Percentiles rank a stretch among this genome's conserved stretches.
phyloP scores from a whole-genome alignment of 1,139 yeast species.

The Suhomyces maxii region DNA sequence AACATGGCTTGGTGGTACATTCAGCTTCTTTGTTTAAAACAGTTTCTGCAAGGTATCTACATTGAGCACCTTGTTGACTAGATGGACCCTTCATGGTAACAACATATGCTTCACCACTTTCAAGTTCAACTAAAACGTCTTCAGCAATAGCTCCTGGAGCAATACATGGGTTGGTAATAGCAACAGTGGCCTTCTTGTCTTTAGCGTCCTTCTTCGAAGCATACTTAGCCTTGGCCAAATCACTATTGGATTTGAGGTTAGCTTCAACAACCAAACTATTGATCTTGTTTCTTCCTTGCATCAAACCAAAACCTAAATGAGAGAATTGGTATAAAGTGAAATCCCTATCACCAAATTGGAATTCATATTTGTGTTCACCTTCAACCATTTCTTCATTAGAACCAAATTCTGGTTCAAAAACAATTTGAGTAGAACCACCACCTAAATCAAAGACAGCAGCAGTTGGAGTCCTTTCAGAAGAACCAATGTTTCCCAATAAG shows the following conservation, averaged over 20 bases:
- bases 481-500: conserved; percentile 87
- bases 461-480: conserved; percentile 68
- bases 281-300: conserved; percentile 87
- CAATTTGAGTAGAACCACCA: conserved; percentile 98
- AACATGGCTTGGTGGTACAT: conserved; percentile 79
- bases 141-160: conserved; percentile 67
- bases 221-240: conserved; percentile 29
- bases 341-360: conserved; percentile 76
- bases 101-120: conserved; percentile 48
- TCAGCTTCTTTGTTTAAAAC: conserved; percentile 79
- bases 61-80: conserved; percentile 56
- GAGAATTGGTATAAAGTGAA: conserved; percentile 91
- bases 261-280: conserved; percentile 59
- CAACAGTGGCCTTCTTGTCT: conserved; percentile 38
- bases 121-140: conserved; percentile 57
- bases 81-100: conserved; percentile 77
- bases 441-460: conserved; percentile 98
- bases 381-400: conserved; percentile 64
- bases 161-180: conserved; percentile 76
- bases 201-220: conserved; percentile 38
- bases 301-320: conserved; percentile 92
- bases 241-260: conserved; percentile 38
- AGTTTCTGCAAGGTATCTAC: conserved; percentile 80
- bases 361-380: conserved; percentile 85
- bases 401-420: conserved; percentile 81